Base-by-base conservation (phyloP, 1,284 basidiomycete genomes). In the Wallemia hederae region DNA sequence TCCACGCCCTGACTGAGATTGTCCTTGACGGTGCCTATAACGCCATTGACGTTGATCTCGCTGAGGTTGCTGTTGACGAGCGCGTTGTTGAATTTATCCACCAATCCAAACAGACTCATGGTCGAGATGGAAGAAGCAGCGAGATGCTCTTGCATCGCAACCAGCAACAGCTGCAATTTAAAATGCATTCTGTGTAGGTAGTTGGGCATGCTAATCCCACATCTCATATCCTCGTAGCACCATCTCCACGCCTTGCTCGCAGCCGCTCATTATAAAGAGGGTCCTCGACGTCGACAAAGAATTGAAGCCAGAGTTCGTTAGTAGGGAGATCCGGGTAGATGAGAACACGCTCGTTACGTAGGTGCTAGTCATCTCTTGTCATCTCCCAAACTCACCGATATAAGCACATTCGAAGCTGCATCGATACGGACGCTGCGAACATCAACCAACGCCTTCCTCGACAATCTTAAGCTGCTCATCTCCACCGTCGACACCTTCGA, bases 241-340 rank as follows among this genome's bases (percentile, higher is more conserved):
- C 60, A 87, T 88, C 1, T 87, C 90, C 65, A 74, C 76, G 34
- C 81, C 77, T 19, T 67, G 73, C 24, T 74, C 80, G 62, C 85
- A 91, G 66, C 87, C 88, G 5, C 67, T 70, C 58, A 83, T 88
- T 63, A 85, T 83, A 26, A 82, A 80, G 66, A 78, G 81, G 68
- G 80, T 80, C 60, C 82, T 92, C 66, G 80, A 85, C 63, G 88
- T 91, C 28, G 87, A 92, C 70, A 72, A 75, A 24, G 87, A 90
- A 68, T 74, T 88, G 49, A 85, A 90, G 65, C 78, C 80, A 1
- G 76, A 81, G 39, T 79, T 81, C 2, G 86, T 90, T 27, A 79
- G 80, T 66, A 75, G 85, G 61, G 74, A 71, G n/a, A 69, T 90
- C 49, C 69, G 69, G 2, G 77, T 85, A 0, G 79, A 85, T 55